phyloP scores from a whole-genome alignment of 2,329 filamentous ascomycete genomes.

The Aspergillus alliaceus region DNA sequence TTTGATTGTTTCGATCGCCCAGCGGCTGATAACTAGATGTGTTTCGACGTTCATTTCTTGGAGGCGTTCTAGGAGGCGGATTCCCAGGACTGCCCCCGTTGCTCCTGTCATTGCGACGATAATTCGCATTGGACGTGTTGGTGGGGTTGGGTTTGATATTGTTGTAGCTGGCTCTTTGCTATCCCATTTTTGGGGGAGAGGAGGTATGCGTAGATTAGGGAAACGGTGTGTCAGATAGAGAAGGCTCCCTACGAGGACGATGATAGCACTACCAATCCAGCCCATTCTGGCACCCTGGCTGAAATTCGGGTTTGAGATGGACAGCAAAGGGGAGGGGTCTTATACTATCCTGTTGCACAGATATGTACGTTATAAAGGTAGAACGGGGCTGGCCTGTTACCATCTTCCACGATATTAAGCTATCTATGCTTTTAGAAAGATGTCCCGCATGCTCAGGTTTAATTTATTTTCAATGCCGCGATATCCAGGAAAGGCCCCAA shows the following conservation, averaged over 20 bases:
- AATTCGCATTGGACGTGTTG: not conserved
- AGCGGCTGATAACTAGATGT: slow-evolving; percentile 47
- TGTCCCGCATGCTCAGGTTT: no score
- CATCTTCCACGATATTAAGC: no score
- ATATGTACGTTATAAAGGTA: not conserved
- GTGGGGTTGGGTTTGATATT: not conserved
- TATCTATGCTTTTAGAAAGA: no score
- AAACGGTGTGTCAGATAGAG: not conserved
- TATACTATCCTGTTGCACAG: not conserved
- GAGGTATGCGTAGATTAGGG: not conserved
- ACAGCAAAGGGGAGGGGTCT: not conserved
- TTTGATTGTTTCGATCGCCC: slow-evolving; percentile 45
- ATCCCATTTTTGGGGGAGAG: not conserved
- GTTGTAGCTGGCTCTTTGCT: not conserved
- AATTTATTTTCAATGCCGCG: no score
- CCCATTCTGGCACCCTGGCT: not conserved
- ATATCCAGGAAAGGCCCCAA: not conserved
- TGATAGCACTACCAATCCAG: not conserved
- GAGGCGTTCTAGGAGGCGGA: slow-evolving; percentile 29
- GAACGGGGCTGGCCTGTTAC: not conserved
- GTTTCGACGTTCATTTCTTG: slow-evolving; percentile 44
- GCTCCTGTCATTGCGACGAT: slow-evolving; percentile 50
- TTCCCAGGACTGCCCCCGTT: slow-evolving; percentile 43
- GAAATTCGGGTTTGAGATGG: not conserved
- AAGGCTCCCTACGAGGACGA: not conserved